Percentiles rank a stretch among this genome's conserved stretches.
Conservation (phyloP, 2,329 filamentous ascomycete species). For the Fusarium dimerum region DNA sequence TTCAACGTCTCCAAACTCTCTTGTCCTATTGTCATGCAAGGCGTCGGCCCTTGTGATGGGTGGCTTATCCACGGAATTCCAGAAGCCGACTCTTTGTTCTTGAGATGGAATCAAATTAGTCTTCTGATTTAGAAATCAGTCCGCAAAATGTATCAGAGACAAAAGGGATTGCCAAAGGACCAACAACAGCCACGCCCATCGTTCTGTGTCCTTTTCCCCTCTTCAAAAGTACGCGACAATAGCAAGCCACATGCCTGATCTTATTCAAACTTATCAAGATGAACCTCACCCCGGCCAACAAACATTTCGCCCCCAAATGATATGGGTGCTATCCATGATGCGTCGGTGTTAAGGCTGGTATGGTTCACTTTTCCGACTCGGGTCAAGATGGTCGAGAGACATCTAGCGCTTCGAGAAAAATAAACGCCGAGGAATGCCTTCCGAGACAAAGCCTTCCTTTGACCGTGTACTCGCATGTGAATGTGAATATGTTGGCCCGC, state of each 20-base stretch:
- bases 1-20: constrained; percentile 1
- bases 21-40: constrained; percentile 10
- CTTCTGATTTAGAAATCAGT: no score
- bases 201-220: neutral
- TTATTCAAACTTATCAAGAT: constrained; percentile 11
- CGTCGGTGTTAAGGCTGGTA: neutral
- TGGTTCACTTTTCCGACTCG: no score
- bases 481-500: neutral
- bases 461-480: constrained; percentile 2
- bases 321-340: neutral
- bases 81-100: constrained; percentile 15
- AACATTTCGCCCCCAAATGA: constrained; percentile 2
- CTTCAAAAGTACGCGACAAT: constrained; percentile 10
- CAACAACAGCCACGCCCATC: neutral
- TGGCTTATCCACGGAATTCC: constrained; percentile 20
- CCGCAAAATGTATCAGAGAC: no score
- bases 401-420: no score
- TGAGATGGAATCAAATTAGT: neutral
- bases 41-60: constrained; percentile 6
- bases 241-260: constrained; percentile 4
- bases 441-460: constrained; percentile 2
- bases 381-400: no score
- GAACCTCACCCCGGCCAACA: constrained; percentile 9
- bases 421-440: neutral
- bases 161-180: no score